Conservation (phyloP, 768 basidiomycete species). For the Trichaptum fuscoviolaceum region DNA sequence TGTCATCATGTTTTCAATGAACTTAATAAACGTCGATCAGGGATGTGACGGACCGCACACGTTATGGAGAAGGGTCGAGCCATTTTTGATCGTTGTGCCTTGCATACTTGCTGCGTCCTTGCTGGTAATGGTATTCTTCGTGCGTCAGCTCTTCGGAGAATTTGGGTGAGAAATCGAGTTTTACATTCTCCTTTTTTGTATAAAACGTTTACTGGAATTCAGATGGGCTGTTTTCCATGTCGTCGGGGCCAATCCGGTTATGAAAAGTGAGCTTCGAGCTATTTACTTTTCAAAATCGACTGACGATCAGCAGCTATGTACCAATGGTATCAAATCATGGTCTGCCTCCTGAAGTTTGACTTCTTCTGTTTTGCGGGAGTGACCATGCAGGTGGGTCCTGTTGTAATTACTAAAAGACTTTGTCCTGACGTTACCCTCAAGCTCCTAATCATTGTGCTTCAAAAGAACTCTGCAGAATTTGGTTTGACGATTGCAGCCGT, state of each 20-base stretch:
- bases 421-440: slow-evolving; percentile 22
- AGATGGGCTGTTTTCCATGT: slow-evolving; percentile 92
- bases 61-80: slow-evolving; percentile 54
- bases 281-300: slow-evolving; percentile 6
- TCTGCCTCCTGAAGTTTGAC: slow-evolving; percentile 85
- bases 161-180: slow-evolving; percentile 57
- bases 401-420: neutral
- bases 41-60: slow-evolving; percentile 43
- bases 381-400: slow-evolving; percentile 66
- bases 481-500: slow-evolving; percentile 80
- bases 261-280: slow-evolving; percentile 56
- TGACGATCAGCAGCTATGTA: slow-evolving; percentile 64
- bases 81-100: slow-evolving; percentile 70
- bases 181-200: slow-evolving; percentile 9
- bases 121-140: slow-evolving; percentile 61
- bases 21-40: slow-evolving; percentile 26
- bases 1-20: neutral
- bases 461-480: slow-evolving; percentile 63
- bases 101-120: slow-evolving; percentile 63
- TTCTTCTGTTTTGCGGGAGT: slow-evolving; percentile 87
- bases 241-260: slow-evolving; percentile 78
- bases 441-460: slow-evolving; percentile 78
- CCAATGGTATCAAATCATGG: slow-evolving; percentile 81
- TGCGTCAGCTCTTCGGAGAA: slow-evolving; percentile 68
- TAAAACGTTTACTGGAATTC: neutral